Percentiles rank a stretch among this genome's conserved stretches.
phyloP scores from a whole-genome alignment of 2,329 filamentous ascomycete genomes.

The Torrubiellomyces zombiae region DNA sequence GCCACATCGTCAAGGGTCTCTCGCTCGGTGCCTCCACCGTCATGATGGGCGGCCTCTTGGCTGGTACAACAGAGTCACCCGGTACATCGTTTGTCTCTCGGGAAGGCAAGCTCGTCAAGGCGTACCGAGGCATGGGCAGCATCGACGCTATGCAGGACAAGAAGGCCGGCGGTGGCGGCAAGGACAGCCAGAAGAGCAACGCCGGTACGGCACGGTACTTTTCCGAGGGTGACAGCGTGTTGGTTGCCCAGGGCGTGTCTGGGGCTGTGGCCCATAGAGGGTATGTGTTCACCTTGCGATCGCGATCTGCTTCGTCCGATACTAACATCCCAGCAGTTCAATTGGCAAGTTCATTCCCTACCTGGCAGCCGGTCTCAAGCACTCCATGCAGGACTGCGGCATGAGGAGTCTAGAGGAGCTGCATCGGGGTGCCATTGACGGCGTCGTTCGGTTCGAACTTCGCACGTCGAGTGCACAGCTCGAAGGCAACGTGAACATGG shows the following conservation, averaged over 20 bases:
- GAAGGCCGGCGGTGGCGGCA: slow-evolving; percentile 65
- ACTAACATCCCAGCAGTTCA: slow-evolving; percentile 35
- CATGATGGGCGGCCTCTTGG: slow-evolving; percentile 98
- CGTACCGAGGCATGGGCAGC: slow-evolving; percentile 96
- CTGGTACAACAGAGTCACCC: slow-evolving; percentile 92
- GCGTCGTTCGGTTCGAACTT: slow-evolving; percentile 79
- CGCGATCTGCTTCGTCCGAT: slow-evolving; percentile 1
- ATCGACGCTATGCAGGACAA: slow-evolving; percentile 99
- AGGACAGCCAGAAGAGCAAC: slow-evolving; percentile 65
- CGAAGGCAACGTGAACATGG: slow-evolving; percentile 95
- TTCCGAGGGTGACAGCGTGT: slow-evolving; percentile 84
- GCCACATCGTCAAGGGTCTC: slow-evolving; percentile 97
- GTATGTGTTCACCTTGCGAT: slow-evolving; percentile 16
- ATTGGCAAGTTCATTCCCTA: slow-evolving; percentile 94
- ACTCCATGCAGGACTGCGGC: slow-evolving; percentile 92
- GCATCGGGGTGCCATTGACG: slow-evolving; percentile 56
- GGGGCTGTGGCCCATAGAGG: slow-evolving; percentile 68
- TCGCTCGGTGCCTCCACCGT: slow-evolving; percentile 86
- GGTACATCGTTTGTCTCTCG: slow-evolving; percentile 92
- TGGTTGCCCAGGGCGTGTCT: slow-evolving; percentile 93
- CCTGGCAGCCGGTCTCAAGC: slow-evolving; percentile 86
- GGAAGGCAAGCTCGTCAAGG: slow-evolving; percentile 96
- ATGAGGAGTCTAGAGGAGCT: slow-evolving; percentile 64
- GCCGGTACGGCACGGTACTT: slow-evolving; percentile 97
- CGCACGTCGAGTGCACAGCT: slow-evolving; percentile 87